phyloP scores from a whole-genome alignment of 2,329 filamentous ascomycete genomes.

The Aspergillus fischeri region DNA sequence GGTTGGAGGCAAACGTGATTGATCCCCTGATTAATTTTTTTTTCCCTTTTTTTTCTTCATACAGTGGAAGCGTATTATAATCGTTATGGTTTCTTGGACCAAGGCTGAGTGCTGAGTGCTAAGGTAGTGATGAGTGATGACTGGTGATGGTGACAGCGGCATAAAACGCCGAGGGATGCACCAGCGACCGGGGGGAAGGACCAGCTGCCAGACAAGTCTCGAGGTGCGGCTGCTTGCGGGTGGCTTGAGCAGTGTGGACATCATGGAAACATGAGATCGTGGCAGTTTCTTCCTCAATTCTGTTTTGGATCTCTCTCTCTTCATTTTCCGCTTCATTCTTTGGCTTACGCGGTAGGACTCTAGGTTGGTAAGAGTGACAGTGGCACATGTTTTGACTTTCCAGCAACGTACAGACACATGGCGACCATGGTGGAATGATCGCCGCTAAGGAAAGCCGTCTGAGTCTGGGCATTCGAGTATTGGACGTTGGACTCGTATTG shows the following conservation, averaged over 20 bases:
- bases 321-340: neutral
- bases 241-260: neutral
- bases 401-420: constrained; percentile 17
- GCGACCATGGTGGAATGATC: constrained; percentile 24
- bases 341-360: neutral
- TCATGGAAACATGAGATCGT: neutral
- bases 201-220: neutral
- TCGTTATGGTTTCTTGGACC: no score
- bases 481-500: neutral
- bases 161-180: constrained; percentile 3
- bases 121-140: no score
- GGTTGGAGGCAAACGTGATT: no score
- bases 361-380: neutral
- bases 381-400: constrained; percentile 14
- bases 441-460: constrained; percentile 12
- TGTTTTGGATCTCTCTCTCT: neutral
- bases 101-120: neutral
- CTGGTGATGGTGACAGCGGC: constrained; percentile 4
- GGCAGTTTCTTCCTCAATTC: neutral
- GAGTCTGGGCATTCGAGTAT: neutral
- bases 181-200: constrained; percentile 5
- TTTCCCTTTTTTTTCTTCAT: no score
- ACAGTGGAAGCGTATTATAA: no score
- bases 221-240: neutral
- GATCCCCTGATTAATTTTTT: no score